Evolutionary conservation across 1,284 basidiomycete genomes (phyloP), one percentile per base, ranked within the genome.

Genomic region (Rhodotorula mucilaginosa): DNA sequence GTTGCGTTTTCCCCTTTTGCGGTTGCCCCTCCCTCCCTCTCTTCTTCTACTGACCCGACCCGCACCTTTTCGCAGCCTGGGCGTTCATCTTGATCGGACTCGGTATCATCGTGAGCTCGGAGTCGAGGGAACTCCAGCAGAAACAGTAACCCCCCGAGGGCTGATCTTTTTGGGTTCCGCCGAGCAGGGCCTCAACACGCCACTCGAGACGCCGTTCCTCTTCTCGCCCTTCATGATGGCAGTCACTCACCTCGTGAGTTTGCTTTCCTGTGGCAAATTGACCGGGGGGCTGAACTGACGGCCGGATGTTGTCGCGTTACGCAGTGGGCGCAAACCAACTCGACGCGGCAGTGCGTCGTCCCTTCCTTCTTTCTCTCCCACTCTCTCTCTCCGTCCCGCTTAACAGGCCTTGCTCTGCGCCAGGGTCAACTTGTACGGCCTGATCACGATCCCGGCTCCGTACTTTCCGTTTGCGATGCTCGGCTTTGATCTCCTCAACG

Each of bases 401-500:
- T 44, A 58, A 60, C 51, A 47, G 26, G 19, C 61, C 26, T 39
- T 44, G 23, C 19, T 15, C 18, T 47, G 5, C n/a, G 58, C 63
- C 63, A 76, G 74, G 78, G 88, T 89, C 18, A 90, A 88, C 21
- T 79, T 93, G 70, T 88, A 90, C 82, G 91, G 91, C 10, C 84
- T 93, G 60, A 72, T 92, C 76, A 87, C 86, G 18, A 78, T 92
- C 71, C 90, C 90, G 0, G 81, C 90, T 70, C 81, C 83, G 70
- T 94, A 89, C 80, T 86, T 90, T 73, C 91, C 93, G 0, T 92
- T 88, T 78, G 84, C 87, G 56, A 85, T 93, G 77, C 85, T 94
- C 65, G 86, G 78, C 51, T 81, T 94, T 77, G 91, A 93, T 80
- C 79, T 90, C 54, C 79, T 93, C 76, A 84, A 84, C 72, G 87